Evolutionary conservation across 768 basidiomycete species (phyloP).

Genomic region (Asterophora parasitica): DNA sequence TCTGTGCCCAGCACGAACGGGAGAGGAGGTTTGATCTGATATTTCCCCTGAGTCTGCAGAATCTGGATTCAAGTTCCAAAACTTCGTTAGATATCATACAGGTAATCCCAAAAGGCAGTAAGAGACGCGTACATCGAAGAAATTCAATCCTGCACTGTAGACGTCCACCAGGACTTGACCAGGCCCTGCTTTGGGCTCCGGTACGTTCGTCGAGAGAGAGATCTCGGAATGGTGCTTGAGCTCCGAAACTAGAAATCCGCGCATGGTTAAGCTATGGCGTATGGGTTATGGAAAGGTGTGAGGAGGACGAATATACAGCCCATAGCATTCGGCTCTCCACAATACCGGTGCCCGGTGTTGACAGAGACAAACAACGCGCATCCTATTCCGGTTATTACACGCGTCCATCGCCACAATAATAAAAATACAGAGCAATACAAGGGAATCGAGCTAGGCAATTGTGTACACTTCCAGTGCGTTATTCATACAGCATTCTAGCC

Average conservation of each 20-base stretch:
- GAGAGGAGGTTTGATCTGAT: constrained; percentile 77
- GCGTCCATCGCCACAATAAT: too few species aligned
- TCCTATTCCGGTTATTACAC: neutral
- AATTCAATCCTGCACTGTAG: constrained; percentile 71
- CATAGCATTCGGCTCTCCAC: neutral
- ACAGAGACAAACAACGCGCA: too few species aligned
- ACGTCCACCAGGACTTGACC: constrained; percentile 71
- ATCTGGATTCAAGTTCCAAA: too few species aligned
- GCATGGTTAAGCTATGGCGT: constrained; percentile 44
- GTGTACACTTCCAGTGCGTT: too few species aligned
- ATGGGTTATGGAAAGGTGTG: neutral
- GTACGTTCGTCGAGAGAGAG: constrained; percentile 43
- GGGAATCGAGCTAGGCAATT: too few species aligned
- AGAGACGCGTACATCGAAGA: constrained; percentile 53
- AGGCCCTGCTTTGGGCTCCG: constrained; percentile 49
- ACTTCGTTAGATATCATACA: too few species aligned
- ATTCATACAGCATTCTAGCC: too few species aligned
- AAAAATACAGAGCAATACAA: too few species aligned
- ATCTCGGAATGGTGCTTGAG: constrained; percentile 68
- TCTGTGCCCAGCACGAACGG: constrained; percentile 86
- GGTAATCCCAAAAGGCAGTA: neutral
- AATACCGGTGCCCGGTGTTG: neutral
- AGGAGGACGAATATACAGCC: too few species aligned
- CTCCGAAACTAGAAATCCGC: constrained; percentile 70
- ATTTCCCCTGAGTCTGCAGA: constrained; percentile 85